Evolutionary conservation across 129 eudicot species (phyloP).

Genomic region (Lactuca saligna): DNA sequence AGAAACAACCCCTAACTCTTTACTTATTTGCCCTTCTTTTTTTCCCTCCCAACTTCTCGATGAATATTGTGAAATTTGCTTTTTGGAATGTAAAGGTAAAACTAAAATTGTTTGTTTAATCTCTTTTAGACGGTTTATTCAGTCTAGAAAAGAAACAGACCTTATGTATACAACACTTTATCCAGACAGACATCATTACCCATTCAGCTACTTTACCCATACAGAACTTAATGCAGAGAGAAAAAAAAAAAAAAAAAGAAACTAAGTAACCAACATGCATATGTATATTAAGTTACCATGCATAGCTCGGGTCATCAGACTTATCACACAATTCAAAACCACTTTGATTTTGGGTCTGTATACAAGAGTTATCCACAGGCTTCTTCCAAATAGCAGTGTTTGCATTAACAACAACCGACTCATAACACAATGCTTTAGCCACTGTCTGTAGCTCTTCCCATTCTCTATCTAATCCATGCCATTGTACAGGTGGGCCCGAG

Average conservation of each 20-base stretch:
- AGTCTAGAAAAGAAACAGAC: too few relatives aligned
- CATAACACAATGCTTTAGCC: constrained; percentile 85
- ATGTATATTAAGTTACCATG: constrained; percentile 54
- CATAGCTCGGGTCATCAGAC: constrained; percentile 79
- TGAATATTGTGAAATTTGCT: too few relatives aligned
- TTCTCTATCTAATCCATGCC: constrained; percentile 86
- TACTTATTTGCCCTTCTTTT: too few relatives aligned
- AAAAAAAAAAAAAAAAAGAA: background rate
- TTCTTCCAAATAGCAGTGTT: constrained; percentile 94
- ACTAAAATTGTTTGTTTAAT: too few relatives aligned
- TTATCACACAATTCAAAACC: constrained; percentile 62
- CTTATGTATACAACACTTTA: too few relatives aligned
- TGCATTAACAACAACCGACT: constrained; percentile 86
- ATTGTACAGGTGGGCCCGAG: constrained; percentile 97
- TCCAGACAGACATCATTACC: background rate
- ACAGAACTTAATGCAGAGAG: background rate
- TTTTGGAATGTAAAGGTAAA: too few relatives aligned
- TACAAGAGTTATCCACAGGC: constrained; percentile 63
- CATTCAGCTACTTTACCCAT: background rate
- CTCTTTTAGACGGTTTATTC: background rate
- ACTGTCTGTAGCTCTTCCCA: constrained; percentile 93
- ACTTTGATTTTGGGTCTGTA: constrained; percentile 62
- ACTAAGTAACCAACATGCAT: background rate
- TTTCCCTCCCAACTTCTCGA: too few relatives aligned
- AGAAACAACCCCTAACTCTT: too few relatives aligned